Conservation (phyloP, 2,329 filamentous ascomycete genomes). For the Huntiella savannae region DNA sequence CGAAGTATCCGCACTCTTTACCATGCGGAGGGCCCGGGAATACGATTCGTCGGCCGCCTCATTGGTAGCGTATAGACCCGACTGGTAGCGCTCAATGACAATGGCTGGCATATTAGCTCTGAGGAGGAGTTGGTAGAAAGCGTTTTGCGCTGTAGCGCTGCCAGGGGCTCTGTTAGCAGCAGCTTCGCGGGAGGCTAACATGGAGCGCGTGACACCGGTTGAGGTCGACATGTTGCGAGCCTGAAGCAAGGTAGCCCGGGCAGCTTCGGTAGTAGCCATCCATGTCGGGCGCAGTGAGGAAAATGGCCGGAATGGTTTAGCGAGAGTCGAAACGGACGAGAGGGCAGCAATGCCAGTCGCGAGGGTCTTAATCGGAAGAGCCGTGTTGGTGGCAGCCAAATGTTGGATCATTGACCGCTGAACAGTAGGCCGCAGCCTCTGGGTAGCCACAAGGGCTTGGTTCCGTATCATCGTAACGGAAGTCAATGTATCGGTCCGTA, state of each 20-base stretch:
- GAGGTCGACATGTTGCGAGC: conserved; percentile 15
- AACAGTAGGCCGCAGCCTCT: conserved; percentile 7
- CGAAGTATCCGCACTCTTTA: conserved; percentile 9
- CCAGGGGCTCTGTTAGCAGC: conserved; percentile 81
- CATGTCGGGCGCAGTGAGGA: conserved; percentile 2
- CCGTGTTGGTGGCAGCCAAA: conserved; percentile 5
- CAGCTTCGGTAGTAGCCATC: background rate
- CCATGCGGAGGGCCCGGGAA: conserved; percentile 19
- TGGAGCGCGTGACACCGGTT: conserved; percentile 35
- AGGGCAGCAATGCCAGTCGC: conserved; percentile 2
- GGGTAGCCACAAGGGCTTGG: conserved; percentile 9
- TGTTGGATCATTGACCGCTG: conserved; percentile 10
- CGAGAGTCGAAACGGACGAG: conserved; percentile 11
- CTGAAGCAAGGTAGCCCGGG: conserved; percentile 1
- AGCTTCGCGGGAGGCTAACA: conserved; percentile 73
- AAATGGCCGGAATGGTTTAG: conserved; percentile 15
- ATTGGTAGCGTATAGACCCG: conserved; percentile 68
- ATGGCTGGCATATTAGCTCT: conserved; percentile 89
- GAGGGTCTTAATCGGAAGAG: conserved; percentile 5
- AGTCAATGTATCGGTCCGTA: background rate
- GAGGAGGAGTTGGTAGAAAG: conserved; percentile 80
- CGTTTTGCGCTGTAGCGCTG: conserved; percentile 75
- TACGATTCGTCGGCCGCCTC: conserved; percentile 61
- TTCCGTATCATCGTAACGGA: conserved; percentile 8
- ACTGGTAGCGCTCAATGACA: conserved; percentile 74